phyloP scores from a whole-genome alignment of 2,329 filamentous ascomycete species.

The Trichoderma afroharzianum region DNA sequence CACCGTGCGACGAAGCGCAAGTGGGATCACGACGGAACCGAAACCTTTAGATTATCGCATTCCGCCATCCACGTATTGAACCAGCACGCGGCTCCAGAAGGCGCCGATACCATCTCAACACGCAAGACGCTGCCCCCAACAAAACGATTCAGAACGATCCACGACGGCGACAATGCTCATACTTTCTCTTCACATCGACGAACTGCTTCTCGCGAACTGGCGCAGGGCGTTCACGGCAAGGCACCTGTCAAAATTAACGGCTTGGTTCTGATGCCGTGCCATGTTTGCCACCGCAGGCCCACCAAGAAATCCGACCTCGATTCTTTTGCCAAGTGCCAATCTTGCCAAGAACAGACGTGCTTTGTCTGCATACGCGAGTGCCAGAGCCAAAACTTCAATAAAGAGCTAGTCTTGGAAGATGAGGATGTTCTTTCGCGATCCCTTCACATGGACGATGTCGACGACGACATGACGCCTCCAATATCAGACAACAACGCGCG shows the following conservation, averaged over 20 bases:
- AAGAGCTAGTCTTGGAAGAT: conserved; percentile 26
- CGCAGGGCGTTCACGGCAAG: conserved; percentile 3
- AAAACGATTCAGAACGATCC: conserved; percentile 30
- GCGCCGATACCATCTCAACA: conserved; percentile 18
- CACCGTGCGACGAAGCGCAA: conserved; percentile 34
- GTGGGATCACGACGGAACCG: conserved; percentile 30
- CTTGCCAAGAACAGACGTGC: conserved; percentile 60
- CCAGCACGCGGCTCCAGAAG: conserved; percentile 21
- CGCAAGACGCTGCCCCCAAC: conserved; percentile 32
- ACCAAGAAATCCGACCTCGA: conserved; percentile 63
- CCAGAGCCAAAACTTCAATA: conserved; percentile 41
- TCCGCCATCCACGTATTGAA: conserved; percentile 25
- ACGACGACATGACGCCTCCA: conserved; percentile 26
- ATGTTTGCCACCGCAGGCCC: conserved; percentile 64
- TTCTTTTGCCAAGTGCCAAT: conserved; percentile 60
- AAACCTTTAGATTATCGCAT: conserved; percentile 25
- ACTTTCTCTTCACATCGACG: conserved; percentile 22
- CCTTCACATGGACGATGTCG: conserved; percentile 50
- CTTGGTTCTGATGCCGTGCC: conserved; percentile 51
- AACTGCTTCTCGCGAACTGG: conserved; percentile 24
- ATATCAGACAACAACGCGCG: not conserved
- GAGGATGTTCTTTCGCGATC: conserved; percentile 41
- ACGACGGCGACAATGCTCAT: conserved; percentile 21
- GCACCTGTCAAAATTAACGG: not conserved
- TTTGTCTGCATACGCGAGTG: conserved; percentile 67